Base-by-base conservation (phyloP, 306 rosid species). In the Vigna mungo region DNA sequence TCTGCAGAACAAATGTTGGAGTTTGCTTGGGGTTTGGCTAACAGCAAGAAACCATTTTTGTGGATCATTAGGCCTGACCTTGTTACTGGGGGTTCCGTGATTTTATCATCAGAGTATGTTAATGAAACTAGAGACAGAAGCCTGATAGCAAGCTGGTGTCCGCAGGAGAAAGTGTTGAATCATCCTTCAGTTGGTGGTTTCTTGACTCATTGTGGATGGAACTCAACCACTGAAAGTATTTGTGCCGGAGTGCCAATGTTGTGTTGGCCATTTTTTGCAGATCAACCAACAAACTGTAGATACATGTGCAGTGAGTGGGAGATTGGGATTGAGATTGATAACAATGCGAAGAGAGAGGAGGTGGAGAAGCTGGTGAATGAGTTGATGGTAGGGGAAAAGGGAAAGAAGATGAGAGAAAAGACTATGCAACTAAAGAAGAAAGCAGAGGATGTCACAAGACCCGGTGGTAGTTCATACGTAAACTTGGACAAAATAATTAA, bases 61-160 rank as follows among this genome's bases (percentile, higher is more conserved):
- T 79, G 83, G 83, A 79, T 79, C 71, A 79, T 79, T 54, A 79
- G 83, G 71, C 78, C 83, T 23, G 83, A 79, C 64, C 78, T 79
- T 52, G 83, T 79, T n/a, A 66, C 3, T 15, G 83, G 83, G 0
- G 78, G 71, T 1, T 79, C 83, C 0, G 78, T 44, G 55, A 53
- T 72, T 51, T 52, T 79, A 34, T 20, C 78, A 9, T 13, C 78
- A 2, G 83, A 79, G 58, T 79, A 63, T 61, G 67, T 72, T 1
- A 34, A 54, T 20, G 69, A 72, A 43, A 79, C 66, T 0, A 11
- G 30, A 72, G 83, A 49, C 2, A 56, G 79, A 64, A 55, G 79
- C 68, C 53, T 75, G 21, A 72, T 80, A 27, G 60, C 67, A 6
- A 72, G 74, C 8, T 80, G 83, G 83, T 80, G 83, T 20, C 78